These are phyloP conservation scores for Diaporthe velutina DNA, from an alignment of 2,329 filamentous ascomycete genomes.

Conservation along the genomic window DNA sequence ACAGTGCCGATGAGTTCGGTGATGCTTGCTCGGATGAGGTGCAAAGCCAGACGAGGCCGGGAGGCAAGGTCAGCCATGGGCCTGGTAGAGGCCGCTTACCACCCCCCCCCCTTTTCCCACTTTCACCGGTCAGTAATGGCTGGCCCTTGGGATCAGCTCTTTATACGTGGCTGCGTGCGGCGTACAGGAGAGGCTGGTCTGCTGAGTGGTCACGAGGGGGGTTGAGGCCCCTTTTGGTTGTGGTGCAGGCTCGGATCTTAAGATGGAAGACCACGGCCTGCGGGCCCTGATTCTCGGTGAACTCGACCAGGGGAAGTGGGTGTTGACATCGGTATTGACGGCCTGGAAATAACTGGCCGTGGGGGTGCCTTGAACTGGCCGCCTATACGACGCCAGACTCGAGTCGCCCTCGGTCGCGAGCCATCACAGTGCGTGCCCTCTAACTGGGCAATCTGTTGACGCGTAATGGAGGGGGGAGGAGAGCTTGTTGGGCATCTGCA, in stretches of 20 bases:
- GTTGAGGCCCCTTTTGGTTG: neutral
- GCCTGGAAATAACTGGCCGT: neutral
- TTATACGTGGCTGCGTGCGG: slow-evolving; percentile 34
- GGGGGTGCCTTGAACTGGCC: slow-evolving; percentile 8
- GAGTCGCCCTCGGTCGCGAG: neutral
- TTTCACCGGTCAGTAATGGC: slow-evolving; percentile 10
- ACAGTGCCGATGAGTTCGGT: slow-evolving; percentile 18
- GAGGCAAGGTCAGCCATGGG: slow-evolving; percentile 2
- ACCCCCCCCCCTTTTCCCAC: neutral
- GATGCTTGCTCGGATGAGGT: slow-evolving; percentile 21
- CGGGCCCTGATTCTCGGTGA: neutral
- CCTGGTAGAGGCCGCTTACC: slow-evolving; percentile 30
- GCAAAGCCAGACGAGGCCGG: slow-evolving; percentile 18
- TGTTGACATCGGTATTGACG: neutral
- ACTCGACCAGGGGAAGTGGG: neutral
- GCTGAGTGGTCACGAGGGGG: slow-evolving; percentile 35
- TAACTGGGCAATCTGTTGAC: neutral
- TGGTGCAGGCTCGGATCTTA: slow-evolving; percentile 14
- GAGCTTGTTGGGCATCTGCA: neutral
- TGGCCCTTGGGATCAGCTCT: slow-evolving; percentile 10
- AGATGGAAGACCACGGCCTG: slow-evolving; percentile 2
- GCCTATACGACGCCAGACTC: slow-evolving; percentile 1
- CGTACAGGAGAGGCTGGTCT: slow-evolving; percentile 30
- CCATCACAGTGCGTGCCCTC: neutral
- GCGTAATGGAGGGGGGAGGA: slow-evolving; percentile 18